Evolutionary conservation across 2,329 filamentous ascomycete species (phyloP).

Genomic region (Cladosporium sp.): DNA sequence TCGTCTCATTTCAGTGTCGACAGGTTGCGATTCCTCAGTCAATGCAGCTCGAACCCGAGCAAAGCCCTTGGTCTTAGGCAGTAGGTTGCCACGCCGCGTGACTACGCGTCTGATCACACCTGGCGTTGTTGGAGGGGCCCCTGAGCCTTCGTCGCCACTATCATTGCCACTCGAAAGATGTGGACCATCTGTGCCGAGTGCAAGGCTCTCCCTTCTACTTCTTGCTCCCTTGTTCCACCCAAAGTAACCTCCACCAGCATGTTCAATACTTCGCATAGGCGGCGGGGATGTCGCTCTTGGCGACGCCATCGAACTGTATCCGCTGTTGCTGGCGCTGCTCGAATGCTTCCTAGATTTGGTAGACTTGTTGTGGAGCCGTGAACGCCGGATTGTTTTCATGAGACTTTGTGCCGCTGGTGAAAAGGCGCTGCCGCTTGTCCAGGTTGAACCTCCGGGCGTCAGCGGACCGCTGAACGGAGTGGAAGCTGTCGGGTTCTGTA

Average conservation of each 20-base stretch:
- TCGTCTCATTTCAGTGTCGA: constrained; percentile 82
- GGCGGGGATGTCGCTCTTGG: constrained; percentile 76
- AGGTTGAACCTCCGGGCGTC: constrained; percentile 42
- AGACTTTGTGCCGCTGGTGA: constrained; percentile 72
- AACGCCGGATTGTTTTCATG: constrained; percentile 74
- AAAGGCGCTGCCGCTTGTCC: constrained; percentile 46
- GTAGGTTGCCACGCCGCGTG: constrained; percentile 78
- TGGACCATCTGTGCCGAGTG: constrained; percentile 82
- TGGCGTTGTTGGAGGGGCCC: constrained; percentile 50
- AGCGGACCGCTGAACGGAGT: constrained; percentile 42
- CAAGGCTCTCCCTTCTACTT: constrained; percentile 75
- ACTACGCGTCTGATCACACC: constrained; percentile 79
- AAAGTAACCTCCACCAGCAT: constrained; percentile 39
- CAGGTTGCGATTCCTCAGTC: constrained; percentile 78
- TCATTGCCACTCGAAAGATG: constrained; percentile 77
- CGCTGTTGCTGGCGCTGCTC: constrained; percentile 61
- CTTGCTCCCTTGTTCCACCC: constrained; percentile 37
- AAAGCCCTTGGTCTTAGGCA: constrained; percentile 95
- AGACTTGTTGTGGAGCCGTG: constrained; percentile 52
- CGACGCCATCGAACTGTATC: constrained; percentile 62
- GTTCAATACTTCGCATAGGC: constrained; percentile 52
- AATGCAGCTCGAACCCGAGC: constrained; percentile 87
- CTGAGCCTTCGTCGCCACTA: constrained; percentile 63
- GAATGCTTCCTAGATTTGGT: constrained; percentile 60
- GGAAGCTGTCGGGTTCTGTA: constrained; percentile 46